Evolutionary conservation across 345 rosid genomes (phyloP).

Genomic region (Euphorbia peplus): DNA sequence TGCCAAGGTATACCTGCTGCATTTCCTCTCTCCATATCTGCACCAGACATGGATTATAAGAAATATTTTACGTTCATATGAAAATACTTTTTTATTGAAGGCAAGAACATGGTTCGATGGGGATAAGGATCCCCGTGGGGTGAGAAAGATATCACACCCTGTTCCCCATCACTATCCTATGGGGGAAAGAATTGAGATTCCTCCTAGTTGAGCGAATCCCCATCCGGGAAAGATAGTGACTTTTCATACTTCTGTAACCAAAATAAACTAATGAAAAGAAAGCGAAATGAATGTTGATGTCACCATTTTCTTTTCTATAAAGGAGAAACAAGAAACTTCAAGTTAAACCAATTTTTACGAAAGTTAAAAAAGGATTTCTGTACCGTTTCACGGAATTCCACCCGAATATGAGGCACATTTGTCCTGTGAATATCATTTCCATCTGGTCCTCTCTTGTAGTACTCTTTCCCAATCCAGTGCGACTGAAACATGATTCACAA

Average conservation of each 20-base stretch:
- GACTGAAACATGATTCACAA: slow-evolving; percentile 48
- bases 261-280: not conserved
- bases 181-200: too few relatives aligned
- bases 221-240: too few relatives aligned
- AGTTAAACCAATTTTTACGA: not conserved
- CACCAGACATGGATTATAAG: not conserved
- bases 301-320: not conserved
- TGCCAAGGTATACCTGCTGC: slow-evolving; percentile 74
- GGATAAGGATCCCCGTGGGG: too few relatives aligned
- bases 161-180: too few relatives aligned
- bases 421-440: slow-evolving; percentile 93
- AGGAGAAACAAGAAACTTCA: not conserved
- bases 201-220: too few relatives aligned
- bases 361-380: not conserved
- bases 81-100: too few relatives aligned
- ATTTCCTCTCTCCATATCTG: slow-evolving; percentile 98
- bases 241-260: too few relatives aligned
- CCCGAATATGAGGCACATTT: slow-evolving; percentile 93
- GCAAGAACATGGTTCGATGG: too few relatives aligned
- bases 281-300: not conserved
- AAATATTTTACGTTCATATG: too few relatives aligned
- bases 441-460: slow-evolving; percentile 91
- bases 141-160: too few relatives aligned
- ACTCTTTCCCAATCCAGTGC: slow-evolving; percentile 90
- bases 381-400: slow-evolving; percentile 93